Conservation (phyloP, 306 rosid species). For the Quercus ilex region DNA sequence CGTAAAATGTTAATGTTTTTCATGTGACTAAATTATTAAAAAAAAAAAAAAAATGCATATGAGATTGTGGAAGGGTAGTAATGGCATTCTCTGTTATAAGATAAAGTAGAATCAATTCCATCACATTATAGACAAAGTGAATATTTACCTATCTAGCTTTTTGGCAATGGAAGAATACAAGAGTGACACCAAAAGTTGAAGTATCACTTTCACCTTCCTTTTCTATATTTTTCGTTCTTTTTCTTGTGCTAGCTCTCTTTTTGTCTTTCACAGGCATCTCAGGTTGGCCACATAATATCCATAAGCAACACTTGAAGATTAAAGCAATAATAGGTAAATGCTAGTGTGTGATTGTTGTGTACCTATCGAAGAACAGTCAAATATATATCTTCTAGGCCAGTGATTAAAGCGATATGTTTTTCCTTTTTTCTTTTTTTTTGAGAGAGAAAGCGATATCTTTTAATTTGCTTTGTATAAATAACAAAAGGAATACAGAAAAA, state of each 20-base stretch:
- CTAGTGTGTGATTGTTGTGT: not conserved
- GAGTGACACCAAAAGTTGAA: not conserved
- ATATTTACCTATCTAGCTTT: slow-evolving; percentile 20
- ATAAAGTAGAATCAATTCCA: slow-evolving; percentile 36
- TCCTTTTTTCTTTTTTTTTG: too few species aligned
- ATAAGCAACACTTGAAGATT: not conserved
- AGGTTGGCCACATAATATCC: not conserved
- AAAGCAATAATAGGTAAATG: not conserved
- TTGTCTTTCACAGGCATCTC: not conserved
- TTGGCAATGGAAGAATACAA: not conserved
- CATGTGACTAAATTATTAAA: too few species aligned
- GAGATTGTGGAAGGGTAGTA: not conserved
- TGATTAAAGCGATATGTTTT: too few species aligned
- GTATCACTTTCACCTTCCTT: too few species aligned
- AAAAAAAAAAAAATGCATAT: not conserved
- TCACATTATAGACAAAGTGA: slow-evolving; percentile 22
- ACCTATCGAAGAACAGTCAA: not conserved
- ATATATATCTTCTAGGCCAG: not conserved
- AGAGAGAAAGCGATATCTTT: too few species aligned
- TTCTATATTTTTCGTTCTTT: too few species aligned
- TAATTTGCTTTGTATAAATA: too few species aligned
- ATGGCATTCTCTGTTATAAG: slow-evolving; percentile 1
- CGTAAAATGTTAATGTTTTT: too few species aligned
- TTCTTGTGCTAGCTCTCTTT: not conserved
- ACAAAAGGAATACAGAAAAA: too few species aligned